These are phyloP conservation scores for Pythium rhizo-oryzae DNA, from an alignment of 352 stramenopile species.

Conservation along the genomic window DNA sequence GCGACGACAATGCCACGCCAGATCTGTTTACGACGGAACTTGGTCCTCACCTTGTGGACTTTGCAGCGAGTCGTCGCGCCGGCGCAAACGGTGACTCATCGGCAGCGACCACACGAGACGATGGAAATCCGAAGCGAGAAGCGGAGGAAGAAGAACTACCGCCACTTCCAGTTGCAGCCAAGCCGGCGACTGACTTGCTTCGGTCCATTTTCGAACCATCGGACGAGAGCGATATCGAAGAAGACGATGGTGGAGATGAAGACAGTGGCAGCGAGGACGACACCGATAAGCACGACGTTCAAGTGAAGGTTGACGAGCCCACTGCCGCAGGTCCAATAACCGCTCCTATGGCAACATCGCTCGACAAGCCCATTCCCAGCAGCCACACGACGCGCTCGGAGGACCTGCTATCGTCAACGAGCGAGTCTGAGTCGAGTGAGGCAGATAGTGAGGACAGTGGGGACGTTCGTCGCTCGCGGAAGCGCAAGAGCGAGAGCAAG, in stretches of 20 bases:
- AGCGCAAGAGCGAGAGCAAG: constrained; percentile 3
- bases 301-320: neutral
- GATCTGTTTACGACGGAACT: constrained; percentile 78
- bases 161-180: constrained; percentile 43
- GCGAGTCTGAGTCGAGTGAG: neutral
- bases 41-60: constrained; percentile 69
- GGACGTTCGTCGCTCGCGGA: neutral
- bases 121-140: neutral
- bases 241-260: constrained; percentile 30
- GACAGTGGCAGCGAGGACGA: neutral
- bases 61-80: constrained; percentile 42
- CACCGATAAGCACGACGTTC: neutral
- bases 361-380: no score
- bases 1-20: constrained; percentile 32
- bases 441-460: constrained; percentile 9
- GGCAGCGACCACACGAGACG: neutral
- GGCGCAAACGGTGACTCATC: neutral
- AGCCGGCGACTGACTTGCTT: constrained; percentile 54
- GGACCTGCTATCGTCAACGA: neutral
- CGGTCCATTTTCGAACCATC: constrained; percentile 86
- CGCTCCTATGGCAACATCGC: no score
- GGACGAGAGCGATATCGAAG: constrained; percentile 51
- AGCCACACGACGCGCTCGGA: no score
- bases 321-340: neutral
- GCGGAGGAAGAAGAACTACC: constrained; percentile 26